These are phyloP conservation scores for Ceratopteris richardii DNA, from an alignment of 75 land plant genomes.

Conservation along the genomic window DNA sequence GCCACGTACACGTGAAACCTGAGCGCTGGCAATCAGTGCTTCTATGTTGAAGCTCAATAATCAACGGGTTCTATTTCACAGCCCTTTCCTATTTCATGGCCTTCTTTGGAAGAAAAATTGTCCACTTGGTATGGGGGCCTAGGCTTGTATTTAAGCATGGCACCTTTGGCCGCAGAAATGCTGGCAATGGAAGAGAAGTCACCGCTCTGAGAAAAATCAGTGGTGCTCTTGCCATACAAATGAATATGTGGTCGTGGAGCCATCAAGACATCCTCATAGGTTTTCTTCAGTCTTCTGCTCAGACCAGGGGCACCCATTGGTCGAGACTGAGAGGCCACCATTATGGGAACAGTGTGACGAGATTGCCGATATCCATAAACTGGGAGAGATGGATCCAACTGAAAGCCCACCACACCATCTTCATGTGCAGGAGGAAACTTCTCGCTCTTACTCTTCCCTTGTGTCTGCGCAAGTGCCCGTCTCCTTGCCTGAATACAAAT, in stretches of 20 bases:
- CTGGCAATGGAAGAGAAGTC: constrained; percentile 2
- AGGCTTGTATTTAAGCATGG: no score
- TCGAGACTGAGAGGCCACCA: neutral
- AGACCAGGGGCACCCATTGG: neutral
- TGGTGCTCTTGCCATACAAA: neutral
- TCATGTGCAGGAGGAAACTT: constrained; percentile 91
- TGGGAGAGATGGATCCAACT: constrained; percentile 44
- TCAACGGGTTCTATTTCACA: no score
- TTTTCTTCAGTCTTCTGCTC: neutral
- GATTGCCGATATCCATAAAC: neutral
- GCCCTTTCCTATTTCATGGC: no score
- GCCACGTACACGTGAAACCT: no score
- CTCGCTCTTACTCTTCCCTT: constrained; percentile 87
- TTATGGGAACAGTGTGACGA: neutral
- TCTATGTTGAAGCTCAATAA: no score
- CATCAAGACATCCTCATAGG: neutral
- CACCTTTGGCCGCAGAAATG: no score
- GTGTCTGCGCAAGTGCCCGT: constrained; percentile 3
- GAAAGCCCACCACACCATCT: constrained; percentile 71
- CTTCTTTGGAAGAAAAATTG: no score
- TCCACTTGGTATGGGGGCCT: no score
- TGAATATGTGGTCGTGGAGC: neutral
- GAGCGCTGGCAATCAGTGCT: no score
- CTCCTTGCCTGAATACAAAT: no score
- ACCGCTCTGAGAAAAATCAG: constrained; percentile 1